Base-by-base conservation (phyloP, 2,329 filamentous ascomycete species). In the Huntiella bhutanensis region DNA sequence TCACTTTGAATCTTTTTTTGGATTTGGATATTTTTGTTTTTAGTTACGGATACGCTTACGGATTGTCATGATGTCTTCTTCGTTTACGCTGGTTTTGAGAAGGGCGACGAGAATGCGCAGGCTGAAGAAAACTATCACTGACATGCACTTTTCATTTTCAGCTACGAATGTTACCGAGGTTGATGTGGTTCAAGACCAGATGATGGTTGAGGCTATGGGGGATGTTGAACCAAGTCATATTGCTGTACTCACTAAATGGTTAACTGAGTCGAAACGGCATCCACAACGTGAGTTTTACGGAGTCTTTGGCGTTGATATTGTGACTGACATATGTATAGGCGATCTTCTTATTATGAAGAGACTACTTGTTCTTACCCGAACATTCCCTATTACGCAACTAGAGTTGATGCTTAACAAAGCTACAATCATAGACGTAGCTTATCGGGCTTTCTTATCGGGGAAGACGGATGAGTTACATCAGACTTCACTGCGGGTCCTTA, bases 371-470 rank as follows among this genome's bases (percentile, higher is more conserved):
- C 40, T 49, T n/a, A 49, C 48, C 7, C 48, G 44, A 5, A 49
- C 48, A 16, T 43, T 45, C 17, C 45, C 38, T 12, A 19, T 45
- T 7, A 41, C 34, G 6, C 43, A 49, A 12, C 35, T 49, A 2
- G 15, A n/a, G 28, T 16, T 41, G 17, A 39, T 49, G 39, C 36
- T 49, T 12, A 46, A 44, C 12, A 36, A 49, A 40, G 15, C 35
- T 34, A 45, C 48, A 7, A 35, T 49, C 41, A 37, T 46, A 17
- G 19, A 46, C 13, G 47, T 49, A 17, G 32, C 48, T 22, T 44
- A 47, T 41, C 40, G 46, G 34, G 48, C 48, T 28, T 34, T 49
- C 41, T 44, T 49, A 16, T 44, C 46, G 13, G 48, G 48, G n/a
- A 46, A 46, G 15, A 15, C 48, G 3, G 47, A 44, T 7, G 40